Conservation (phyloP, 768 basidiomycete genomes). For the Phylloporus sp. region DNA sequence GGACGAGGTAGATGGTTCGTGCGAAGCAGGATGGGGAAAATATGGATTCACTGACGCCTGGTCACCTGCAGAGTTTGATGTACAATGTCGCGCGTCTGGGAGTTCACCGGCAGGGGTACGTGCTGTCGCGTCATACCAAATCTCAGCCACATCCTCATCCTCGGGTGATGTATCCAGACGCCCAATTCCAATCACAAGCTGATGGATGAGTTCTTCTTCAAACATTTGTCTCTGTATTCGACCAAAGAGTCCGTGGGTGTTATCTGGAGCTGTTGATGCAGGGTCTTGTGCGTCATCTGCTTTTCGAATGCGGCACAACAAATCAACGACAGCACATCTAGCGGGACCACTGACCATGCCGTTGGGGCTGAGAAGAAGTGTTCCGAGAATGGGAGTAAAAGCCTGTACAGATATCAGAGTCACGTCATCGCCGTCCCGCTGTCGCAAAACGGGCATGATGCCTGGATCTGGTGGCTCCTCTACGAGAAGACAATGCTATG, state of each 20-base stretch:
- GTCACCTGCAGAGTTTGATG: conserved; percentile 10
- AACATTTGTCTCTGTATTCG: conserved; percentile 58
- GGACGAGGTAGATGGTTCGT: conserved; percentile 27
- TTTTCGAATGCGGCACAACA: conserved; percentile 66
- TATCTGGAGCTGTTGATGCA: conserved; percentile 30
- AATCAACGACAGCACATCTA: conserved; percentile 71
- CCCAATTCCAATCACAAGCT: conserved; percentile 89
- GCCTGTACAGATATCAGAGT: conserved; percentile 70
- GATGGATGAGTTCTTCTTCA: conserved; percentile 76
- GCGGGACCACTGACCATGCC: conserved; percentile 68
- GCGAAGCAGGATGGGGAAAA: conserved; percentile 43
- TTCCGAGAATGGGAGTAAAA: conserved; percentile 90
- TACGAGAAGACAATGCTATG: conserved; percentile 64
- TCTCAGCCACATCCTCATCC: conserved; percentile 35
- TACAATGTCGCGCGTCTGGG: conserved; percentile 14
- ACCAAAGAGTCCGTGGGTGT: conserved; percentile 46
- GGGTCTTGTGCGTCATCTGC: conserved; percentile 45
- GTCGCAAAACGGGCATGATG: conserved; percentile 8
- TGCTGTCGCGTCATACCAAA: conserved; percentile 31
- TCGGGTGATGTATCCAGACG: conserved; percentile 47
- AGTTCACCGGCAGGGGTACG: conserved; percentile 31
- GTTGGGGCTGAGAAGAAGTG: conserved; percentile 80
- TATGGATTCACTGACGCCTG: conserved; percentile 43
- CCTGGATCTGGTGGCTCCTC: conserved; percentile 37
- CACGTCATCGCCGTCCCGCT: conserved; percentile 14